phyloP scores from a whole-genome alignment of 2,329 filamentous ascomycete genomes.

The Colletotrichum echinochloae region DNA sequence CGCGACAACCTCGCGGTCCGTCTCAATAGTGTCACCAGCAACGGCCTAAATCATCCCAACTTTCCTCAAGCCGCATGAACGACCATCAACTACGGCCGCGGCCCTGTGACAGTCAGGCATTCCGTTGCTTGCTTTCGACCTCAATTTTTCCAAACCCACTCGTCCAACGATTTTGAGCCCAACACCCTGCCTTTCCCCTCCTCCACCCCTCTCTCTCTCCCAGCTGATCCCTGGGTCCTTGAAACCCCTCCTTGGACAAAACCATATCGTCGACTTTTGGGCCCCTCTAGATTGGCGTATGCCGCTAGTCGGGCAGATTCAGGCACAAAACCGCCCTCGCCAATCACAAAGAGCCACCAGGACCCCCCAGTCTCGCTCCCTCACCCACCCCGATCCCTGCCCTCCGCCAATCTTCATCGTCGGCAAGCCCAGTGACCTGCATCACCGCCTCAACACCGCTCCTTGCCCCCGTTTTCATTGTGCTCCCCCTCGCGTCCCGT shows the following conservation, averaged over 20 bases:
- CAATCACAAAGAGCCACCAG: slow-evolving; percentile 29
- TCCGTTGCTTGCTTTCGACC: slow-evolving; percentile 13
- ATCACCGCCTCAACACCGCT: slow-evolving; percentile 41
- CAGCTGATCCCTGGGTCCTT: neutral
- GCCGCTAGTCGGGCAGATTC: slow-evolving; percentile 41
- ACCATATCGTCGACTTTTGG: slow-evolving; percentile 21
- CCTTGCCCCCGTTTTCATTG: slow-evolving; percentile 28
- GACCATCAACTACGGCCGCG: neutral
- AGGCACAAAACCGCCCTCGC: slow-evolving; percentile 35
- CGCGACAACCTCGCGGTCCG: slow-evolving; percentile 1
- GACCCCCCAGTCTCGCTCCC: slow-evolving; percentile 27
- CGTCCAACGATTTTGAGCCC: neutral
- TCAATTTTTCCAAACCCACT: neutral
- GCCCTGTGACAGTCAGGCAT: slow-evolving; percentile 21
- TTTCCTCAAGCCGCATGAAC: slow-evolving; percentile 21
- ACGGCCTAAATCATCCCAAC: slow-evolving; percentile 32
- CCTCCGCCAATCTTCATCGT: slow-evolving; percentile 35
- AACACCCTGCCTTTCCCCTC: neutral
- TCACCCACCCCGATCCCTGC: slow-evolving; percentile 21
- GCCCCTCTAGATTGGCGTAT: slow-evolving; percentile 34
- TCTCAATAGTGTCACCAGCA: slow-evolving; percentile 19
- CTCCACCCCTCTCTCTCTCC: too few species aligned
- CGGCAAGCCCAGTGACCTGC: slow-evolving; percentile 39
- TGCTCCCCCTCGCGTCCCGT: slow-evolving; percentile 27
- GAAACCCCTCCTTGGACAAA: slow-evolving; percentile 23